Evolutionary conservation across 73 alveolate genomes (phyloP).

Genomic region (Urostyla sp.): DNA sequence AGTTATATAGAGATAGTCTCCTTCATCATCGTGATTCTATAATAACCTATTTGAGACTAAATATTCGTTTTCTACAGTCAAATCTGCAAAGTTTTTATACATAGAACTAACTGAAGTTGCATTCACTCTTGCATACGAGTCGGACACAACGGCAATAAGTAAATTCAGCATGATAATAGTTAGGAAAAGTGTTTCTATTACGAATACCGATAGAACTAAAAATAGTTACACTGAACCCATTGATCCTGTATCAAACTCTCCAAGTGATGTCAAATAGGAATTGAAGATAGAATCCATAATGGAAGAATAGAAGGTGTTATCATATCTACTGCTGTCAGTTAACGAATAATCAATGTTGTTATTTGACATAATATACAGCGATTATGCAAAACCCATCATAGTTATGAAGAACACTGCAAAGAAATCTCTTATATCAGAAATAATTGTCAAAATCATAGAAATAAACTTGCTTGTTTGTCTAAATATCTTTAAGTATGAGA

Average conservation of each 20-base stretch:
- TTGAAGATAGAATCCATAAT: constrained; percentile 40
- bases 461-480: constrained; percentile 46
- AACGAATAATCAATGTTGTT: constrained; percentile 21
- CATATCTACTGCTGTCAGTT: not conserved
- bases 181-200: constrained; percentile 50
- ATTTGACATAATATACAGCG: constrained; percentile 48
- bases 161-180: constrained; percentile 64
- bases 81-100: constrained; percentile 62
- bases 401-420: constrained; percentile 42
- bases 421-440: constrained; percentile 51
- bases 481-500: constrained; percentile 60
- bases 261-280: constrained; percentile 47
- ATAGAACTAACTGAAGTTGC: constrained; percentile 42
- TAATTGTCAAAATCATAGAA: constrained; percentile 56
- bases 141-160: constrained; percentile 69
- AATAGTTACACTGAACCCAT: constrained; percentile 10
- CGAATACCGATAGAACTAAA: constrained; percentile 6
- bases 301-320: not conserved
- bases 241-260: constrained; percentile 53
- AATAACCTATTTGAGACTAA: constrained; percentile 35
- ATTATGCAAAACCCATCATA: constrained; percentile 45
- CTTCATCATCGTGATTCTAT: constrained; percentile 26
- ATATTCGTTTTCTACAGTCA: constrained; percentile 65
- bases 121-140: constrained; percentile 65
- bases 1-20: constrained; percentile 40